A percentile compares a stretch with the other conserved stretches of the same genome.
Evolutionary conservation across 352 stramenopile species (phyloP).

Genomic region (Peronospora destructor): DNA sequence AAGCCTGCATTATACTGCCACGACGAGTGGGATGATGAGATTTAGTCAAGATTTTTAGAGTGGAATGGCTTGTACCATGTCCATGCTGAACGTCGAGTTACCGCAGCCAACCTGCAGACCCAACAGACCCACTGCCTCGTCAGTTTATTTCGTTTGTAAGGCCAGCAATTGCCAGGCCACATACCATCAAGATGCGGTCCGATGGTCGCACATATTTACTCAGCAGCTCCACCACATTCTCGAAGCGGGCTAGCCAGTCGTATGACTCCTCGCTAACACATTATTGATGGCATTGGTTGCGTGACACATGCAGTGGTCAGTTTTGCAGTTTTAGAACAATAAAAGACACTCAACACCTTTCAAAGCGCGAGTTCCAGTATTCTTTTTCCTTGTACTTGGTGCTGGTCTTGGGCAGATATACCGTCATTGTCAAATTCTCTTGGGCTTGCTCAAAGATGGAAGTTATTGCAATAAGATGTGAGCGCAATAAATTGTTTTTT

Average conservation of each 20-base stretch:
- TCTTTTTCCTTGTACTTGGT: constrained; percentile 51
- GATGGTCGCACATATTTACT: constrained; percentile 31
- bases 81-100: constrained; percentile 67
- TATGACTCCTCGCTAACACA: constrained; percentile 55
- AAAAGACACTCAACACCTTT: constrained; percentile 16
- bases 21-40: background rate
- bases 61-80: constrained; percentile 34
- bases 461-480: too few species aligned
- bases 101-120: constrained; percentile 53
- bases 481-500: too few species aligned
- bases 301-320: background rate
- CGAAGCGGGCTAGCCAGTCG: constrained; percentile 64
- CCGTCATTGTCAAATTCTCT: constrained; percentile 22
- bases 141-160: background rate
- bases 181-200: constrained; percentile 46
- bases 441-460: too few species aligned
- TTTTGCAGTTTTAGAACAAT: background rate
- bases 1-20: constrained; percentile 48
- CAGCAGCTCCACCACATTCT: constrained; percentile 41
- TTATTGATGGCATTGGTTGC: background rate
- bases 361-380: constrained; percentile 74
- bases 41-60: background rate
- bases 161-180: background rate
- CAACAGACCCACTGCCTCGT: constrained; percentile 2
- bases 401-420: constrained; percentile 44